These are phyloP conservation scores for Diaporthe vaccinii DNA, from an alignment of 2,329 filamentous ascomycete genomes.

Conservation along the genomic window DNA sequence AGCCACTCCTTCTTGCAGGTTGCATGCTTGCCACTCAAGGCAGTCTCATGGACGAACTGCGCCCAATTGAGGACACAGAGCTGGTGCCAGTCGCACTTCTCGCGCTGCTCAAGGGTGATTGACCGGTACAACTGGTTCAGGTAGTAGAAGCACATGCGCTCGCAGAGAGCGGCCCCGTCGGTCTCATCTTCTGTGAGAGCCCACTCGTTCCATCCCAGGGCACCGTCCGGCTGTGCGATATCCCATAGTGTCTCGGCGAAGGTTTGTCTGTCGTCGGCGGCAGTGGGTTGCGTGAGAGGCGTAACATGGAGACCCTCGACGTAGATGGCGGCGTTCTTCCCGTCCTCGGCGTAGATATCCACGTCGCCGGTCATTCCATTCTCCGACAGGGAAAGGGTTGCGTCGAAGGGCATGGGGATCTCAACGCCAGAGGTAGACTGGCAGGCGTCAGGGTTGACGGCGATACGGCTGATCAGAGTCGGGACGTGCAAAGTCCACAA, in stretches of 20 bases:
- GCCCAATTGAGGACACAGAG: conserved; percentile 43
- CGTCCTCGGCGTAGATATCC: conserved; percentile 32
- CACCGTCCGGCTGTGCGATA: conserved; percentile 4
- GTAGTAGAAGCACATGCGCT: conserved; percentile 47
- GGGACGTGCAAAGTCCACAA: conserved; percentile 34
- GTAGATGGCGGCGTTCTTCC: conserved; percentile 34
- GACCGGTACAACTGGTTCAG: conserved; percentile 42
- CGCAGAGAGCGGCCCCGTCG: conserved; percentile 40
- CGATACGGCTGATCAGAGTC: conserved; percentile 14
- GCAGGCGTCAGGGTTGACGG: conserved; percentile 31
- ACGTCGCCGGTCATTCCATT: conserved; percentile 33
- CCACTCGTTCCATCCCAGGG: conserved; percentile 8
- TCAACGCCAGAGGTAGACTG: not conserved
- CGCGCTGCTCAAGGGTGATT: conserved; percentile 44
- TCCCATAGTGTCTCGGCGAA: conserved; percentile 38
- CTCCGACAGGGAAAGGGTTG: not conserved
- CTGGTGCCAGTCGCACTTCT: conserved; percentile 41
- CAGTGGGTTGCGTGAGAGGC: conserved; percentile 33
- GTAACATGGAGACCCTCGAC: conserved; percentile 36
- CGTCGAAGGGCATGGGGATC: conserved; percentile 7
- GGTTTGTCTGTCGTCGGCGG: conserved; percentile 36
- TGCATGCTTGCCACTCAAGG: conserved; percentile 42
- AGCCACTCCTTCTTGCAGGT: conserved; percentile 37
- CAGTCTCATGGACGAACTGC: conserved; percentile 38
- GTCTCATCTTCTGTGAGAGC: conserved; percentile 36